phyloP scores from a whole-genome alignment of 495 filamentous ascomycete species.

The Immersiella caudata region DNA sequence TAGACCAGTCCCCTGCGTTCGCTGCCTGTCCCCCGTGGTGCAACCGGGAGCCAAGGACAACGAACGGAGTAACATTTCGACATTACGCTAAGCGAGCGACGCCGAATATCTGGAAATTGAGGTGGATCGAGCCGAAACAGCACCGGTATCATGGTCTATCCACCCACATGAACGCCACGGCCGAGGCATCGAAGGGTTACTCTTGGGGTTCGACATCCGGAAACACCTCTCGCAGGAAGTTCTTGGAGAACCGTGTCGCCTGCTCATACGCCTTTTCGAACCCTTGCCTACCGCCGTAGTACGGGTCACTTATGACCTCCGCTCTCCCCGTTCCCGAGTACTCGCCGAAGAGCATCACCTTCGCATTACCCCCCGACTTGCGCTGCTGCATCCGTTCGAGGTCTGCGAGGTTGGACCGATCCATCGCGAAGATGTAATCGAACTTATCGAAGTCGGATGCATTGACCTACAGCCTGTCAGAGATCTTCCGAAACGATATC shows the following conservation, averaged over 20 bases:
- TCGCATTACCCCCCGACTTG: conserved; percentile 55
- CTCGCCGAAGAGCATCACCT: conserved; percentile 83
- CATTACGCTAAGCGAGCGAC: background rate
- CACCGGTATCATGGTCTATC: conserved; percentile 14
- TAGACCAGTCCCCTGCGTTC: background rate
- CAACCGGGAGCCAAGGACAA: background rate
- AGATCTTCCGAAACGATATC: background rate
- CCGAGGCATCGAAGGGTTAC: background rate
- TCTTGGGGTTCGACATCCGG: conserved; percentile 36
- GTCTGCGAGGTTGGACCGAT: conserved; percentile 77
- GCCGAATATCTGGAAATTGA: background rate
- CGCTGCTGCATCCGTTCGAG: conserved; percentile 61
- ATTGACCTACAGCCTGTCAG: conserved; percentile 30
- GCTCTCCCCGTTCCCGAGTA: conserved; percentile 66
- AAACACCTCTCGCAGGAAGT: conserved; percentile 64
- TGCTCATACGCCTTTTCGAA: conserved; percentile 89
- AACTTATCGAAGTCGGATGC: conserved; percentile 72
- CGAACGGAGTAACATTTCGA: background rate
- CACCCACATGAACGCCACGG: background rate
- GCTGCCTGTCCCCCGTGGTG: background rate
- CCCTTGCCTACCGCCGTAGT: conserved; percentile 81
- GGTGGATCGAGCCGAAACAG: background rate
- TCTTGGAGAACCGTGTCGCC: conserved; percentile 73
- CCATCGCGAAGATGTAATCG: conserved; percentile 96
- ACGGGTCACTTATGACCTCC: conserved; percentile 86